Evolutionary conservation across 257 asterid species (phyloP), one percentile per base, ranked within the genome.

Genomic region (Petrea volubilis): DNA sequence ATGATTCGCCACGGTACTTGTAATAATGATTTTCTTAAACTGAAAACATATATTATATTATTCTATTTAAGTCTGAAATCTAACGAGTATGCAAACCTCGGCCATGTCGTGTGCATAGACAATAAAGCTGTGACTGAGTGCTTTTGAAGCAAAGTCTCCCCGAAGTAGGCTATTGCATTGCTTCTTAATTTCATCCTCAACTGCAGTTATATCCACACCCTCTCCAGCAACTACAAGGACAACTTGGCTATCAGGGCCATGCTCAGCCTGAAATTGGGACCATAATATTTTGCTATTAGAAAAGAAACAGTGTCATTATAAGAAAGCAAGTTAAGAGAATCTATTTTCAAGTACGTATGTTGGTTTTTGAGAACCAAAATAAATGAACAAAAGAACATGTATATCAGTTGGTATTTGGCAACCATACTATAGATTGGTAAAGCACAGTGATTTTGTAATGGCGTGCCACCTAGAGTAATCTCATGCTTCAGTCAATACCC

Each of bases 241-340:
- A 73, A 92, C 99, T 83, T 95, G 99, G 88, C 99, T 95, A 71
- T 95, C 98, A 31, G 99, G 99, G 63, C 98, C 99, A 61, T 92
- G 98, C 87, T 95, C 98, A 52, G 98, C 99, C 99, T 95, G 87
- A 76, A 79, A 80, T 60, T 56, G 64, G 59, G 70, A 66, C 18
- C 77, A 64, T 13, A 47, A 11, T 49, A 34, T 61, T 49, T 69
- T 60, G 60, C 20, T 17, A 57, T 60, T 17, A 74, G 53, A 49
- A 28, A 33, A 64, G 59, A 58, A 46, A 64, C 53, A 33, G 40
- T 34, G 49, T 13, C 31, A 24, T 40, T 29, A 64, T 66, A 57
- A 58, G 53, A 72, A 56, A 34, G 53, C 23, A 31, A 53, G 47
- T 52, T 27, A 59, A 4, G 6, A 47, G 38, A 67, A 36, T 33